Conservation (phyloP, 257 asterid genomes). For the Salvia hispanica region DNA sequence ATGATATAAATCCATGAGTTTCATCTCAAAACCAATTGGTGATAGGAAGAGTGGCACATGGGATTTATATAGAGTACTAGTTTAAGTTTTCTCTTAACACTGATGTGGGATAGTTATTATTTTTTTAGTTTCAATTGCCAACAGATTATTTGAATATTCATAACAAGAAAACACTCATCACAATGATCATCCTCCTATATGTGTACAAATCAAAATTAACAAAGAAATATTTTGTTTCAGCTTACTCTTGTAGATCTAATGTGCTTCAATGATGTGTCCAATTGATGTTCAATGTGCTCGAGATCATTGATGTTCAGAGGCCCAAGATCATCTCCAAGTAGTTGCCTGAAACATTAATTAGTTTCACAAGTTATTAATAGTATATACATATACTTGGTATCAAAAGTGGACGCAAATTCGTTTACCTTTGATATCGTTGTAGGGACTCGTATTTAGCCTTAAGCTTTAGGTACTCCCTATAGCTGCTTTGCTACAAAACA, state of each 20-base stretch:
- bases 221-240: not conserved
- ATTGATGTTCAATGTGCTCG: conserved; percentile 79
- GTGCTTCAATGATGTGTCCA: conserved; percentile 82
- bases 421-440: conserved; percentile 83
- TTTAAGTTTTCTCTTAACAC: no score
- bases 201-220: no score
- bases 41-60: no score
- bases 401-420: not conserved
- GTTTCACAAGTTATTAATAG: not conserved
- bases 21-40: no score
- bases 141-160: no score
- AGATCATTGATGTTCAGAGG: conserved; percentile 80
- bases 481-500: conserved; percentile 73
- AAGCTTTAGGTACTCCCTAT: conserved; percentile 76
- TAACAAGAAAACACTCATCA: no score
- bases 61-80: no score
- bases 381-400: no score
- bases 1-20: no score
- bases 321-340: conserved; percentile 96
- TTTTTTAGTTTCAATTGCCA: no score
- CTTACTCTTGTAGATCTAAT: conserved; percentile 94
- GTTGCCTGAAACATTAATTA: conserved; percentile 57
- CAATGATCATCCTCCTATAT: no score
- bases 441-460: conserved; percentile 82
- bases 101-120: no score